Conservation (phyloP, 2,329 filamentous ascomycete species). For the Ophiostoma sp. region DNA sequence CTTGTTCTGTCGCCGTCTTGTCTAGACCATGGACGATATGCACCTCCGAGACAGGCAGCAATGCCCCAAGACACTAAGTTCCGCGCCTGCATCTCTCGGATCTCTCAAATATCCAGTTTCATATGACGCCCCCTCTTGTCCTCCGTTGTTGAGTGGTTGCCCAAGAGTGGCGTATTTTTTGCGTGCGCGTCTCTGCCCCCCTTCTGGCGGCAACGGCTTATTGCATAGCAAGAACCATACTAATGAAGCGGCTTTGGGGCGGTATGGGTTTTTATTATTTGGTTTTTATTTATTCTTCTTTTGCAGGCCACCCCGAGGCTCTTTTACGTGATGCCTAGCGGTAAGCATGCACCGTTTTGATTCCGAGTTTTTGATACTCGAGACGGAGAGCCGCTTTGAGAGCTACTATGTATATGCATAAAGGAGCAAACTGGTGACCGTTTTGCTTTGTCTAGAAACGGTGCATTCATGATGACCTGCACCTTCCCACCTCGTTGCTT, state of each 20-base stretch:
- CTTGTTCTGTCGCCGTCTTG: not conserved
- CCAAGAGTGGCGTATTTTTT: not conserved
- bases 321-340: not conserved
- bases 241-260: not conserved
- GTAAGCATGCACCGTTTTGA: not conserved
- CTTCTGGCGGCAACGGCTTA: conserved; percentile 1
- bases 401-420: not conserved
- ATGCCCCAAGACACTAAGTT: not conserved
- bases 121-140: conserved; percentile 11
- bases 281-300: not conserved
- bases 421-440: not conserved
- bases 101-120: not conserved
- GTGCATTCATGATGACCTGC: not conserved
- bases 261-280: not conserved
- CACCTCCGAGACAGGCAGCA: not conserved
- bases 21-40: not conserved
- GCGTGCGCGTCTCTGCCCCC: conserved; percentile 3
- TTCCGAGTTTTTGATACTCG: not conserved
- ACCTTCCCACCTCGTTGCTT: not conserved
- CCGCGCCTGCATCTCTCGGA: too few relatives aligned
- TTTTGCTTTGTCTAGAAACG: not conserved
- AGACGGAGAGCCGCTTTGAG: not conserved
- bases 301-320: not conserved
- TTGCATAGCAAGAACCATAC: not conserved
- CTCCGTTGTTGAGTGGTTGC: conserved; percentile 11